Evolutionary conservation across 2,329 filamentous ascomycete species (phyloP).

Genomic region (Polychaeton citri): DNA sequence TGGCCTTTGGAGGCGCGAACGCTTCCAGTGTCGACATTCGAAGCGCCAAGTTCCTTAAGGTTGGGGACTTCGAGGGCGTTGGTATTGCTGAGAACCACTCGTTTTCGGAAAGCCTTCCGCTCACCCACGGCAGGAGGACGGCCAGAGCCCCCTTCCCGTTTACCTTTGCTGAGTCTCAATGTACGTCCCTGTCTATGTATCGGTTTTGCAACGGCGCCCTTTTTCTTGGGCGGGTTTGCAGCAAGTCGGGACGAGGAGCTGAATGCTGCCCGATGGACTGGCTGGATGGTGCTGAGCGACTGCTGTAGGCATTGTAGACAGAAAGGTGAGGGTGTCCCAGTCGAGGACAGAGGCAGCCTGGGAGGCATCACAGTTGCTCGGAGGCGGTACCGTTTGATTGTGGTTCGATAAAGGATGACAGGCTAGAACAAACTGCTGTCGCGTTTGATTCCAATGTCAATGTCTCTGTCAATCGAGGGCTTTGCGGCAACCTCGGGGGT

Average conservation of each 20-base stretch:
- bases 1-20: conserved; percentile 33
- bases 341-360: neutral
- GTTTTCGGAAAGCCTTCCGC: conserved; percentile 74
- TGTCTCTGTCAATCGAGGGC: no score
- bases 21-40: conserved; percentile 30
- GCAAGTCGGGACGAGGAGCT: conserved; percentile 17
- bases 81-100: conserved; percentile 83
- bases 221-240: conserved; percentile 15
- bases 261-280: conserved; percentile 16
- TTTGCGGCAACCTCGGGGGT: neutral
- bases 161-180: conserved; percentile 18
- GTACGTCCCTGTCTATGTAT: conserved; percentile 10
- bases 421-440: no score
- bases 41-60: conserved; percentile 46
- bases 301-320: neutral
- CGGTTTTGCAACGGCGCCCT: conserved; percentile 5
- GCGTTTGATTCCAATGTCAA: neutral
- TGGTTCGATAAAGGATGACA: no score
- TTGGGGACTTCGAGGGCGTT: conserved; percentile 71
- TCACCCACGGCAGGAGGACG: conserved; percentile 47
- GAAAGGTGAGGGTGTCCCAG: neutral
- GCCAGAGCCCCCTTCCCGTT: conserved; percentile 10
- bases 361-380: neutral
- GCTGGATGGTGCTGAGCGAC: neutral
- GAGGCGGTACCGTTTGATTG: no score